Base-by-base conservation (phyloP, 108 stramenopile species). In the Fragilaria radians region DNA sequence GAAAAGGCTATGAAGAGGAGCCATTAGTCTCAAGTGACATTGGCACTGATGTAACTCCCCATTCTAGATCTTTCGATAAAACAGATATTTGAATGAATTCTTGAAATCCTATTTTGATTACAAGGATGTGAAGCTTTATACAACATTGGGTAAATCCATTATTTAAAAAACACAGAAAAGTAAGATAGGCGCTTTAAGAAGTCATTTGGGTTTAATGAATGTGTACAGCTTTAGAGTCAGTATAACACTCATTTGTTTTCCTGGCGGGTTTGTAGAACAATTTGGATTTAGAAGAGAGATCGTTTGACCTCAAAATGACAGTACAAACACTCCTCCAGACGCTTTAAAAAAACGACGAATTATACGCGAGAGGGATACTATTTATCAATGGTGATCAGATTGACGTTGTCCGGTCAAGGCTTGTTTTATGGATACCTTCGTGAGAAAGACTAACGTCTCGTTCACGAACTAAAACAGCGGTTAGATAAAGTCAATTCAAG, bases 211-310 rank as follows among this genome's bases (percentile, higher is more conserved):
- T n/a, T n/a, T n/a, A n/a, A n/a, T n/a, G n/a, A n/a, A n/a, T n/a
- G n/a, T n/a, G n/a, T n/a, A n/a, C n/a, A n/a, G n/a, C n/a, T 14
- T 80, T 93, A 52, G 76, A 80, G 59, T 97, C 86, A 46, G 90
- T 88, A 80, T 97, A 99, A 76, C 99, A 99, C 63, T 84, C 82
- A 72, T 99, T 98, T 34, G 97, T 97, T 81, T 95, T 95, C 72
- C 91, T 95, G 19, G 99, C 99, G 58, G 95, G 95, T 66, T 95
- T 96, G 88, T 99, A 99, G 76, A 99, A 99, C 89, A 98, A 89
- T 86, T 98, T 98, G 65, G 89, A 92, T 70, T 98, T 97, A 52
- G 82, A 79, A 58, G 86, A 90, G 58, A 99, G 74, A 68, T 98
- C 97, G 74, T 97, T 95, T 51, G 81, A 84, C 54, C 94, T 82